Evolutionary conservation across 768 basidiomycete species (phyloP), one percentile per base, ranked within the genome.

Genomic region (Lactarius indigo): DNA sequence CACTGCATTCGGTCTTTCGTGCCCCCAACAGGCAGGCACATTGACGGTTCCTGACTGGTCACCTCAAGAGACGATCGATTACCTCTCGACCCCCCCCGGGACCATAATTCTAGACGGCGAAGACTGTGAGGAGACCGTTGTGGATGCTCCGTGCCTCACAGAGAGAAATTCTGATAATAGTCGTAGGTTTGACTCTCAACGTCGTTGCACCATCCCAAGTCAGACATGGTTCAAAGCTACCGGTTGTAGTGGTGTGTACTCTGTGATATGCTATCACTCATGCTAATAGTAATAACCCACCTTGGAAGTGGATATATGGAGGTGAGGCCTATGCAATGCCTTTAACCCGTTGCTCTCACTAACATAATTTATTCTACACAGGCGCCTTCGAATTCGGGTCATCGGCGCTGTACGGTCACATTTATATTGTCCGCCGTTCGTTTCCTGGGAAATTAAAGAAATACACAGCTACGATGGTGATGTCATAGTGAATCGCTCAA

Each of bases 241-340:
- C 73, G 2, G 73, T 74, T 20, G 50, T 72, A 33, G 72, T 71
- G 15, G 73, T 74, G 39, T 31, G 73, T 61, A 26, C 28, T 42
- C 15, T 33, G 8, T 59, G 35, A 20, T 17, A 30, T 17, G 9
- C 7, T 35, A 12, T 54, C 31, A 30, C 26, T 57, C 18, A 23
- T 23, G 23, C 33, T 60, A 3, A 26, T 23, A 39, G 3, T 26
- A 52, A 41, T 17, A 18, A 30, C 13, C 2, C 26, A 20, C 20
- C 13, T 55, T 37, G 15, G 39, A 37, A 72, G 70, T 72, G 72
- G 73, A 71, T 74, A 50, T 71, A 56, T 41, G 72, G 70, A 39
- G 72, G 72, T 68, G 57, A 52, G 47, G 42, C 59, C 30, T 9
- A 31, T 8, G 15, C 28, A 33, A 41, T 9, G 10, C 17, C 33